Evolutionary conservation across 108 stramenopile genomes (phyloP).

Genomic region (Aurantiochytrium sp.): DNA sequence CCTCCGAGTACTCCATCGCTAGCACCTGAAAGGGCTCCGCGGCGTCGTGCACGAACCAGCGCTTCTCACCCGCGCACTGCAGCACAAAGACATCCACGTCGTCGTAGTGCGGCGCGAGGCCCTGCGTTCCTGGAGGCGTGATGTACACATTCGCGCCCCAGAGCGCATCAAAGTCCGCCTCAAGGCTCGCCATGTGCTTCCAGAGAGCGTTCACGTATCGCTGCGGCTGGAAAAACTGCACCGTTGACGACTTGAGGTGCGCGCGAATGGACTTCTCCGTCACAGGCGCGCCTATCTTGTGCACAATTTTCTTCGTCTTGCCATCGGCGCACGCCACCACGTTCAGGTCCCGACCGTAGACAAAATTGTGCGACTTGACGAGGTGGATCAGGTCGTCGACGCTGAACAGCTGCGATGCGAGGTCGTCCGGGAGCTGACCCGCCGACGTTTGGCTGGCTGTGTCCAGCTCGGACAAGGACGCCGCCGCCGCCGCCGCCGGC

Average conservation of each 20-base stretch:
- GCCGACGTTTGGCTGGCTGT: no score
- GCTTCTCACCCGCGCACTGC: slow-evolving; percentile 79
- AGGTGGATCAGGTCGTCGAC: not conserved
- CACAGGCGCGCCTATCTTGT: not conserved
- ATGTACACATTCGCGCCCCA: slow-evolving; percentile 91
- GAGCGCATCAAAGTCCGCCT: slow-evolving; percentile 86
- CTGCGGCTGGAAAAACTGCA: slow-evolving; percentile 14
- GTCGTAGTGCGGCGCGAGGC: slow-evolving; percentile 96
- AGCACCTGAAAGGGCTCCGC: not conserved
- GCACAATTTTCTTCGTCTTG: not conserved
- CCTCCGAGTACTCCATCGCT: slow-evolving; percentile 12
- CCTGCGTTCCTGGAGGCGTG: slow-evolving; percentile 79
- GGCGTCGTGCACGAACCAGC: slow-evolving; percentile 76
- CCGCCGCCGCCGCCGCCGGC: no score
- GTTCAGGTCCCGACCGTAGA: not conserved
- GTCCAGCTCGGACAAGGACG: no score
- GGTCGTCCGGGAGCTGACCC: not conserved
- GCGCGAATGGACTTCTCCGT: not conserved
- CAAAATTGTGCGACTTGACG: not conserved
- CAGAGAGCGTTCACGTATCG: not conserved
- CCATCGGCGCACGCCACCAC: not conserved
- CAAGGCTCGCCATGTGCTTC: slow-evolving; percentile 52
- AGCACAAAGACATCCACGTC: slow-evolving; percentile 92
- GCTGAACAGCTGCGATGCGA: not conserved
- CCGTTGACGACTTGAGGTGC: not conserved